Base-by-base conservation (phyloP, 345 rosid genomes). In the Sonneratia alba region DNA sequence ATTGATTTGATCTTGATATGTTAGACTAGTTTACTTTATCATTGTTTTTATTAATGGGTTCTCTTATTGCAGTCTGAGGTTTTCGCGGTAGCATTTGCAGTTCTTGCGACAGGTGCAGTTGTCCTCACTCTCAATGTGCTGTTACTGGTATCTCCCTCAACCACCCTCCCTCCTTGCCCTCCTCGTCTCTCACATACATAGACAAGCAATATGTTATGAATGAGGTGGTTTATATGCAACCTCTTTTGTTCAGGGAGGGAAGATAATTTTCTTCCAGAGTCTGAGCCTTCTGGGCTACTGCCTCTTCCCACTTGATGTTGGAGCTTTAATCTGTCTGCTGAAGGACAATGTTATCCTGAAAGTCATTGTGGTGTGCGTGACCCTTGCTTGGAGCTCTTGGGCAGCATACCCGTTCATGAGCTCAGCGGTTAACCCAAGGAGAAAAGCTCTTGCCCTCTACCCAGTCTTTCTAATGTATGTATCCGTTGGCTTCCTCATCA, bases 341-440 rank as follows among this genome's bases (percentile, higher is more conserved):
- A 87, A 90, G 80, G 94, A 90, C 77, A 90, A 82, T 61, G 94
- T 88, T 36, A 79, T 92, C 27, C 55, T 92, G 71, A 92, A 92
- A 78, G 70, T 88, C 72, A 69, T 88, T 3, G 96, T 90, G 57
- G 97, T 92, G 18, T 76, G 71, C 47, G 89, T 89, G 75, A 85
- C 96, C 0, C 79, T 92, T 79, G 89, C 96, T 16, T 92, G 97
- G 96, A 90, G 97, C 79, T 88, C 97, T 2, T 90, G 97, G 97
- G 94, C 97, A 4, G 96, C 97, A 70, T 92, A 92, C 77, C 97
- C 97, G 27, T 92, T 92, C 88, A 92, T 92, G 94, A 90, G 97
- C 69, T 82, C 96, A 0, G 97, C 97, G 0, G 96, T 92, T 71
- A 92, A 90, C 79, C 93, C 96, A 3, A 83, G 91, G 75, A 80